Evolutionary conservation across 331 rosid species (phyloP), one percentile per base, ranked within the genome.

Genomic region (Rosa hybrid): DNA sequence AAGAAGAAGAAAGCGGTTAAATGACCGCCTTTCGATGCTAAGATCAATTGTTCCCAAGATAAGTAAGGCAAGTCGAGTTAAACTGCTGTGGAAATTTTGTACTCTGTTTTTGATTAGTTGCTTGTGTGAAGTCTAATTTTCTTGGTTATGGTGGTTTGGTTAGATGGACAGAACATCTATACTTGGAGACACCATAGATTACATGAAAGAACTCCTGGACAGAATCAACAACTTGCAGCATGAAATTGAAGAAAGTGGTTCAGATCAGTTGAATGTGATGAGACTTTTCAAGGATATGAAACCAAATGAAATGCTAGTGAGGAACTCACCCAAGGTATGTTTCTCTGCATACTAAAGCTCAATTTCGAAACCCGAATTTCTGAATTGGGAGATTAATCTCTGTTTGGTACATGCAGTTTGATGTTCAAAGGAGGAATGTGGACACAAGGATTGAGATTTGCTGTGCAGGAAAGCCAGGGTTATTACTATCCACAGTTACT

Each of bases 81-180:
- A 44, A 17, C 34, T 69, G 49, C 16, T 34, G 23, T 38, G n/a
- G n/a, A 7, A 68, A 68, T 17, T 71, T 23, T 71, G 57, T 44
- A 45, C 18, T 53, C 13, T 41, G 30, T 20, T 9, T 21, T 39
- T 59, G 23, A 57, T 41, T 75, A 59, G 16, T 23, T 39, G 63
- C 44, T 48, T 70, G 8, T 45, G 48, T 81, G 48, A 46, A 65
- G 63, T 73, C 85, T 89, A 73, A 81, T 81, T 81, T 74, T 38
- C 67, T 39, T 70, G 68, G 20, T 56, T 68, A 64, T 84, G 41
- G 18, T 78, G 30, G 13, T 56, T 27, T 75, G 7, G 54, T 77
- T 80, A 95, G 98, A 95, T 95, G 98, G 98, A 95, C 71, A 88
- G 99, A 85, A 93, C 99, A 23, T 90, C 99, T 21, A 95, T 91